These are phyloP conservation scores for Alternaria sp. DNA, from an alignment of 2,329 filamentous ascomycete genomes.

Conservation along the genomic window DNA sequence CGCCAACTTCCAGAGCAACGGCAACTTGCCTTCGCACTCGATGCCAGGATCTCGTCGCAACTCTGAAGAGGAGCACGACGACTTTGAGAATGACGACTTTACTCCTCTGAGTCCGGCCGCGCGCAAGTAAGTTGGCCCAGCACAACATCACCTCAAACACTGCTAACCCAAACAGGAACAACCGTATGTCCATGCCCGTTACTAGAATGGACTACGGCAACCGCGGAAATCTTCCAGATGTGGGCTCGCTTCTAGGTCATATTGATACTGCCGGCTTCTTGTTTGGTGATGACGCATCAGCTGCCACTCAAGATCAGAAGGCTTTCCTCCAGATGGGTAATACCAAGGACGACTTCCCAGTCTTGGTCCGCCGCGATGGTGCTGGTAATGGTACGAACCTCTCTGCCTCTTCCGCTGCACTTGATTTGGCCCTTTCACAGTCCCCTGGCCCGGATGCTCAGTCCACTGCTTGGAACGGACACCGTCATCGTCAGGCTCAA, in stretches of 20 bases:
- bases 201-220: constrained; percentile 72
- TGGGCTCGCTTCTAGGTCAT: constrained; percentile 69
- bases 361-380: constrained; percentile 71
- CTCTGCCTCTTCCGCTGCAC: constrained; percentile 79
- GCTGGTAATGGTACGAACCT: constrained; percentile 67
- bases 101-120: constrained; percentile 41
- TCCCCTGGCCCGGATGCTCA: constrained; percentile 67
- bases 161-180: constrained; percentile 63
- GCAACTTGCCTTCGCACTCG: constrained; percentile 79
- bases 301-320: constrained; percentile 69
- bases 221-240: constrained; percentile 58
- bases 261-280: constrained; percentile 86
- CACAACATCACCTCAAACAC: constrained; percentile 5
- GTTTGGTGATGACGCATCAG: constrained; percentile 69
- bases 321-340: constrained; percentile 74
- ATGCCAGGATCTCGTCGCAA: constrained; percentile 86
- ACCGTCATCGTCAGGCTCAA: constrained; percentile 71
- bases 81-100: constrained; percentile 75
- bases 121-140: constrained; percentile 43
- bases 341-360: constrained; percentile 85
- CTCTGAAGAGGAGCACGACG: constrained; percentile 85
- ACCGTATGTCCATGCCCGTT: constrained; percentile 94
- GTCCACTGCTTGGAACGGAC: constrained; percentile 65
- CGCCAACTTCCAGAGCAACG: constrained; percentile 56
- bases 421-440: constrained; percentile 77